Base-by-base conservation (phyloP, 129 eudicot species). In the Sambucus nigra region DNA sequence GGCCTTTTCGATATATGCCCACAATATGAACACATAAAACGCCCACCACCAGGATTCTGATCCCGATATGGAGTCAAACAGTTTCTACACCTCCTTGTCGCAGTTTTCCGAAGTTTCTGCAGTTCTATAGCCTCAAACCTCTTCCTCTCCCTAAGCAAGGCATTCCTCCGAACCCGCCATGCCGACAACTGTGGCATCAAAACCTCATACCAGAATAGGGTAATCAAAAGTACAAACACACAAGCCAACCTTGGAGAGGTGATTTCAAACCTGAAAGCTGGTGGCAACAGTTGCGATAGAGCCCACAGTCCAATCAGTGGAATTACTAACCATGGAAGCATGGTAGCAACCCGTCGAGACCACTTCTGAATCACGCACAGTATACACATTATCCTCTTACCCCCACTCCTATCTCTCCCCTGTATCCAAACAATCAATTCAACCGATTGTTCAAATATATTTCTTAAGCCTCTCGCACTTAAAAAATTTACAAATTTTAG, bases 341-440 rank as follows among this genome's bases (percentile, higher is more conserved):
- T 89, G 68, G 97, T 89, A 68, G 95, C 97, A 71, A 84, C 67
- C 69, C 75, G 55, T 53, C 97, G 68, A 29, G 97, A 84, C 95
- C 95, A 89, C 86, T 76, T 84, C 73, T 84, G 95, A 78, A 89
- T 81, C 76, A 78, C 93, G 52, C 97, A 89, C 53, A 89, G 82
- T 78, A 84, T 84, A 78, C 97, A 89, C 97, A 89, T 89, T 89
- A 89, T 89, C 95, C 85, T 68, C n/a, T n/a, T n/a, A n/a, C n/a
- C n/a, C n/a, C n/a, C n/a, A n/a, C n/a, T n/a, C n/a, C n/a, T n/a
- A n/a, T n/a, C n/a, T n/a, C n/a, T n/a, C n/a, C n/a, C n/a, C n/a
- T n/a, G n/a, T n/a, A n/a, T n/a, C n/a, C n/a, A n/a, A n/a, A n/a
- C n/a, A n/a, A n/a, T n/a, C n/a, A n/a, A n/a, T n/a, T n/a, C n/a